Base-by-base conservation (phyloP, 2,329 filamentous ascomycete genomes). In the Niveomyces coronatus region DNA sequence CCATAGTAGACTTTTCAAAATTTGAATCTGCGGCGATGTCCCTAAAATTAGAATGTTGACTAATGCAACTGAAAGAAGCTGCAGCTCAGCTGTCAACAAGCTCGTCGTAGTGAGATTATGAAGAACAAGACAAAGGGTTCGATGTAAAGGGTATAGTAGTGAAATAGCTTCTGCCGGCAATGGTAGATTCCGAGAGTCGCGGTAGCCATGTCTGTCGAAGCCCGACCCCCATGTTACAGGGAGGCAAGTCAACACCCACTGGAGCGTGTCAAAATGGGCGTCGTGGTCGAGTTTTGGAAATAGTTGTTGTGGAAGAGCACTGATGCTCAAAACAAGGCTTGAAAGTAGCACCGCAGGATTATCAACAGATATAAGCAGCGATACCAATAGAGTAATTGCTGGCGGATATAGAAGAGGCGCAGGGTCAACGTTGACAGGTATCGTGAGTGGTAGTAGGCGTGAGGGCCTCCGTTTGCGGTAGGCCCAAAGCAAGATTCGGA, bases 351-450 rank as follows among this genome's bases (percentile, higher is more conserved):
- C 67, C 13, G 68, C 66, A 3, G 72, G 66, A 31, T 74, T 76
- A 34, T 73, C 70, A 35, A 70, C 67, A 7, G 79, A 75, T 29
- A 94, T 68, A 9, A 88, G 79, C 4, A 91, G 64, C 2, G 87
- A 79, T 19, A 91, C 81, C 31, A 88, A 68, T 13, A 88, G 61
- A 1, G 88, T 85, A 20, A 94, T 68, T 3, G 79, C 61, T 5
- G 82, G 72, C 14, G 89, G 89, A 54, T 95, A 96, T 41, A 95
- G 60, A n/a, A 94, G 68, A 9, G 88, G 85, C 6, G 89, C 89
- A 3, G 87, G 88, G 53, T 96, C 89, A 58, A 95, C 94, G n/a
- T 74, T 70, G 4, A 76, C 64, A 1, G 87, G 86, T 26, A 94
- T 65, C 20, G 54, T 54, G 24, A 79, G 50, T 2, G 65, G 62